Conservation (phyloP, 2,329 filamentous ascomycete species). For the Emericellopsis cladophorae region DNA sequence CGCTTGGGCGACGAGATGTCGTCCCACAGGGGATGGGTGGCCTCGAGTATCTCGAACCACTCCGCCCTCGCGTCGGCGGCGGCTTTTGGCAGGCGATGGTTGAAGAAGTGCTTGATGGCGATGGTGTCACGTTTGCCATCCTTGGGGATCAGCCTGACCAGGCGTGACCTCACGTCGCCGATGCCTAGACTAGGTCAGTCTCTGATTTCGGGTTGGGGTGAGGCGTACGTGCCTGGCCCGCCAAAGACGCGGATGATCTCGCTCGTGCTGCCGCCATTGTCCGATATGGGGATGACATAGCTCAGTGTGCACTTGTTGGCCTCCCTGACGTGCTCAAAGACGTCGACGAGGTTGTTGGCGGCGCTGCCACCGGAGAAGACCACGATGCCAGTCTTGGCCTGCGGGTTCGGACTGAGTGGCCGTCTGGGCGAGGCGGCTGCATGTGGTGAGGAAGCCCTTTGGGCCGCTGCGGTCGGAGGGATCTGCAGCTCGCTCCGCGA, state of each 20-base stretch:
- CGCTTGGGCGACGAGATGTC: slow-evolving; percentile 58
- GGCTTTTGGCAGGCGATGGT: slow-evolving; percentile 59
- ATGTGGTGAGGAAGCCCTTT: neutral
- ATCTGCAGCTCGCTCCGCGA: neutral
- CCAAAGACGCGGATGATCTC: slow-evolving; percentile 92
- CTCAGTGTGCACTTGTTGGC: slow-evolving; percentile 56
- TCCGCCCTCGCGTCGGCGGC: slow-evolving; percentile 55
- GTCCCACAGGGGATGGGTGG: slow-evolving; percentile 64
- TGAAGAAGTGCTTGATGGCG: slow-evolving; percentile 76
- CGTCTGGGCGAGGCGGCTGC: neutral
- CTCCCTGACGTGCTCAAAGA: slow-evolving; percentile 58
- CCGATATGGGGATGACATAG: slow-evolving; percentile 89
- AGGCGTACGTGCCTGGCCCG: slow-evolving; percentile 52
- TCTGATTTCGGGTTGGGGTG: neutral
- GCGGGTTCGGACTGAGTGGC: neutral
- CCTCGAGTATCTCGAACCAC: slow-evolving; percentile 85
- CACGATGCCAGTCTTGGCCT: slow-evolving; percentile 39
- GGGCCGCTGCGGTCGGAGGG: neutral
- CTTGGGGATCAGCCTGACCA: slow-evolving; percentile 78
- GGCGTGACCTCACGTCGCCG: slow-evolving; percentile 38
- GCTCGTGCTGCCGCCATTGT: slow-evolving; percentile 89
- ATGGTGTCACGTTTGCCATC: slow-evolving; percentile 49
- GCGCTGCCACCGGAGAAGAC: slow-evolving; percentile 89
- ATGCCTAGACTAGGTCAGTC: slow-evolving; percentile 35
- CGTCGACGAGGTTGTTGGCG: slow-evolving; percentile 88